These are phyloP conservation scores for Prunus dulcis DNA, from an alignment of 306 rosid genomes.

Conservation along the genomic window DNA sequence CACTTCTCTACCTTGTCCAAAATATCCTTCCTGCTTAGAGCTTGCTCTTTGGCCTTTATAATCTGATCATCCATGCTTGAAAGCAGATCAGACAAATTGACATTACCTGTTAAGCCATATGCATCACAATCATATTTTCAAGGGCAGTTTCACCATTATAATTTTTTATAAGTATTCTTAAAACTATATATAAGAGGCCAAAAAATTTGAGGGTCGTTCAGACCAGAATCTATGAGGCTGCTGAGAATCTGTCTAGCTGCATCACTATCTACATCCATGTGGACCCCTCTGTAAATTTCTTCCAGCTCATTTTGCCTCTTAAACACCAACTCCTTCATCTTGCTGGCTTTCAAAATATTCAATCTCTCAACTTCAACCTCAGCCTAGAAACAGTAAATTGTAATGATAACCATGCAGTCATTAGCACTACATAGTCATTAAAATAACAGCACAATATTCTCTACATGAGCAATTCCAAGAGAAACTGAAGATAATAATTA, in stretches of 20 bases:
- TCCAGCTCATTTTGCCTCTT: slow-evolving; percentile 86
- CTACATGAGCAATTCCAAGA: slow-evolving; percentile 14
- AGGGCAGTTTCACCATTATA: not conserved
- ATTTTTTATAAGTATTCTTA: not conserved
- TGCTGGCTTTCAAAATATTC: slow-evolving; percentile 73
- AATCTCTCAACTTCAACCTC: slow-evolving; percentile 68
- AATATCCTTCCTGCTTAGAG: slow-evolving; percentile 84
- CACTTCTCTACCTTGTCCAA: slow-evolving; percentile 87
- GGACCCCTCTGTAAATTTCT: slow-evolving; percentile 76
- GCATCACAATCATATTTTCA: not conserved
- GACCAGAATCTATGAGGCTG: slow-evolving; percentile 77
- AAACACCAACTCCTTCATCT: slow-evolving; percentile 73
- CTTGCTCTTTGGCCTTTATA: slow-evolving; percentile 73
- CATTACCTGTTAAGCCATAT: slow-evolving; percentile 48
- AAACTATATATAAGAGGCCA: not conserved
- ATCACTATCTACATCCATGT: slow-evolving; percentile 74
- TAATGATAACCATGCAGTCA: slow-evolving; percentile 4
- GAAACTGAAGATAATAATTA: slow-evolving; percentile 13
- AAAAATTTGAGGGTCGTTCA: not conserved
- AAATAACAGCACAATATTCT: not conserved
- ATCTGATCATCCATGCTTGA: slow-evolving; percentile 86
- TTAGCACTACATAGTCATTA: slow-evolving; percentile 6
- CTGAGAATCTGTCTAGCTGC: slow-evolving; percentile 60
- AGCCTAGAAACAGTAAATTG: slow-evolving; percentile 33
- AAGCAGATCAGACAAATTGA: slow-evolving; percentile 64